phyloP scores from a whole-genome alignment of 441 rosid species.

The Rhodomyrtus psidioides region DNA sequence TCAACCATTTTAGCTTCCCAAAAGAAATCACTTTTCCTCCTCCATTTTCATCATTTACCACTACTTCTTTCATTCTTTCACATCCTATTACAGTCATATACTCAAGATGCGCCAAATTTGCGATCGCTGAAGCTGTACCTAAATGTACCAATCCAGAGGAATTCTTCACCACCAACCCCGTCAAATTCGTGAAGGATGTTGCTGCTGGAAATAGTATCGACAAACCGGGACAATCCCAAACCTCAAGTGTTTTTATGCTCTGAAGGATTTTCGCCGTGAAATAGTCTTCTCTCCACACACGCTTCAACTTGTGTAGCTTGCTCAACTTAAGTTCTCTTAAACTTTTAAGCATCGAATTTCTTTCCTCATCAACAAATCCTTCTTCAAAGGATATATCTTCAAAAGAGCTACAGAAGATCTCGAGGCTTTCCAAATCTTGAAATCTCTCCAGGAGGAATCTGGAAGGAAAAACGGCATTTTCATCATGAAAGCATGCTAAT shows the following conservation, averaged over 20 bases:
- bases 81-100: too few species aligned
- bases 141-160: too few species aligned
- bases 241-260: accelerated
- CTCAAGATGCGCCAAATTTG: too few species aligned
- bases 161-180: too few species aligned
- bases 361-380: not conserved
- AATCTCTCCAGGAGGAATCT: not conserved
- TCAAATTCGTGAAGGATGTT: too few species aligned
- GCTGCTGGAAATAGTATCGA: accelerated
- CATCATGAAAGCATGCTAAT: not conserved
- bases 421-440: not conserved
- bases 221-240: not conserved
- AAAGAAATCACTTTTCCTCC: not conserved
- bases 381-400: accelerated
- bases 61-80: too few species aligned
- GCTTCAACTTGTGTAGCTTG: not conserved
- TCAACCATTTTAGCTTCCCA: accelerated
- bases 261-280: not conserved
- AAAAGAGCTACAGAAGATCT: not conserved
- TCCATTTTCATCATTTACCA: accelerated
- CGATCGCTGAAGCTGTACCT: too few species aligned
- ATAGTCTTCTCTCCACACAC: not conserved
- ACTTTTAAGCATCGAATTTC: not conserved
- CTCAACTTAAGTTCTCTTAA: not conserved
- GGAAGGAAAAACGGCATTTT: accelerated